A percentile compares a stretch with the other conserved stretches of the same genome.
These are phyloP conservation scores for Atkinsonella hypoxylon DNA, from an alignment of 2,329 filamentous ascomycete species.

Conservation along the genomic window DNA sequence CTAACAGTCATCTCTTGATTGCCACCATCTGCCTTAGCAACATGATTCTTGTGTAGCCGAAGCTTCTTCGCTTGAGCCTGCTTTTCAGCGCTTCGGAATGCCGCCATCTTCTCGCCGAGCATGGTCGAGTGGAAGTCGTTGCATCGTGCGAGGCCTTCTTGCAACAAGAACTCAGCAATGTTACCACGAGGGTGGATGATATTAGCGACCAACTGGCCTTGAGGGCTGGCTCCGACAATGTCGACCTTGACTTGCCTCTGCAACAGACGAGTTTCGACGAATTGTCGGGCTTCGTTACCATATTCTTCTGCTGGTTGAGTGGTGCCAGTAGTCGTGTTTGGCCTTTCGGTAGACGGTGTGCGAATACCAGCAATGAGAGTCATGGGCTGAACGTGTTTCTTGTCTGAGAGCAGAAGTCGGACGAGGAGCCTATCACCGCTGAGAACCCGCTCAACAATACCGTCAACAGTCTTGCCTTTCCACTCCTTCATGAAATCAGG, in stretches of 20 bases:
- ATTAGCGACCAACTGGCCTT: constrained; percentile 80
- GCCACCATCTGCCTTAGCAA: constrained; percentile 53
- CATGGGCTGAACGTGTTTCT: constrained; percentile 80
- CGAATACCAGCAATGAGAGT: constrained; percentile 81
- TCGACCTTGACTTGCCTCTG: constrained; percentile 77
- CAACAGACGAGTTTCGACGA: constrained; percentile 74
- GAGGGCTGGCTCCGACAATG: constrained; percentile 76
- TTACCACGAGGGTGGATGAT: constrained; percentile 84
- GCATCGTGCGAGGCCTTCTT: constrained; percentile 82
- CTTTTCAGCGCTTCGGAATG: constrained; percentile 77
- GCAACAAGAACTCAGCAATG: constrained; percentile 82
- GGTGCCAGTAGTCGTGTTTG: constrained; percentile 64
- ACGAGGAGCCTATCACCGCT: constrained; percentile 84
- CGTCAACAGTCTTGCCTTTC: constrained; percentile 77
- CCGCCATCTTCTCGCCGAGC: constrained; percentile 78
- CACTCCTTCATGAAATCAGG: constrained; percentile 69
- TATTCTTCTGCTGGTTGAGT: constrained; percentile 79
- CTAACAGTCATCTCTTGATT: constrained; percentile 73
- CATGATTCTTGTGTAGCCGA: constrained; percentile 72
- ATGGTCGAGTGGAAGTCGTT: constrained; percentile 93
- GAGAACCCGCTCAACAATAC: constrained; percentile 80
- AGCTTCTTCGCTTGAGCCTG: constrained; percentile 64
- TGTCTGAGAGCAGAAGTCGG: constrained; percentile 66
- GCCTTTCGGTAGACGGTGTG: constrained; percentile 78
- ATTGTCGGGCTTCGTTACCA: constrained; percentile 78